phyloP scores from a whole-genome alignment of 306 rosid species.

The Vachellia pachyceras region DNA sequence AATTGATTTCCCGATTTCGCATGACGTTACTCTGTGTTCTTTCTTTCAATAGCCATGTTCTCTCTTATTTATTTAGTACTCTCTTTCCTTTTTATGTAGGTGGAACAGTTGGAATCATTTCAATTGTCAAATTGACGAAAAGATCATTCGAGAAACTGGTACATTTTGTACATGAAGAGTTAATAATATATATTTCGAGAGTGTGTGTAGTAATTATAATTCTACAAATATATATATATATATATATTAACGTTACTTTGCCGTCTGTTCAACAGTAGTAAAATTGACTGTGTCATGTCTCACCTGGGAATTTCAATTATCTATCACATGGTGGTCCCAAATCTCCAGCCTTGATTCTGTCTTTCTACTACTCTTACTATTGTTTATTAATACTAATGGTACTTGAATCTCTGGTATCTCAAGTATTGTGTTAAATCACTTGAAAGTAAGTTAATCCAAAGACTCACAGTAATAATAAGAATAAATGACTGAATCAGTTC shows the following conservation, averaged over 20 bases:
- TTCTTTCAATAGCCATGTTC: not conserved
- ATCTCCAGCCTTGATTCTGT: too few relatives aligned
- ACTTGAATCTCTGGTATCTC: not conserved
- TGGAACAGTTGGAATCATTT: slow-evolving; percentile 99
- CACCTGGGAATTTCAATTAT: not conserved
- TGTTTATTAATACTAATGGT: too few relatives aligned
- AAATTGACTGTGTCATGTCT: not conserved
- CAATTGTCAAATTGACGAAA: slow-evolving; percentile 67
- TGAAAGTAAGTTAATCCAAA: too few relatives aligned
- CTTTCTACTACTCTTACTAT: too few relatives aligned
- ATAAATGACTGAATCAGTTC: not conserved
- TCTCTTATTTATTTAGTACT: not conserved
- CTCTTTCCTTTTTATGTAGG: slow-evolving; percentile 45
- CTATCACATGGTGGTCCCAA: not conserved
- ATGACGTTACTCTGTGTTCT: not conserved
- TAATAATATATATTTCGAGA: not conserved
- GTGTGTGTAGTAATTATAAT: not conserved
- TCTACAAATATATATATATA: too few relatives aligned
- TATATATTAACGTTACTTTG: not conserved
- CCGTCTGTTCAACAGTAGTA: not conserved
- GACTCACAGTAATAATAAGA: too few relatives aligned
- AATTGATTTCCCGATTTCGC: too few relatives aligned
- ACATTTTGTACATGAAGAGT: not conserved
- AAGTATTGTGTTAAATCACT: too few relatives aligned
- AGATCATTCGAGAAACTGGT: slow-evolving; percentile 79